Base-by-base conservation (phyloP, 208 protist genomes). In the Wallacemonas sp. region DNA sequence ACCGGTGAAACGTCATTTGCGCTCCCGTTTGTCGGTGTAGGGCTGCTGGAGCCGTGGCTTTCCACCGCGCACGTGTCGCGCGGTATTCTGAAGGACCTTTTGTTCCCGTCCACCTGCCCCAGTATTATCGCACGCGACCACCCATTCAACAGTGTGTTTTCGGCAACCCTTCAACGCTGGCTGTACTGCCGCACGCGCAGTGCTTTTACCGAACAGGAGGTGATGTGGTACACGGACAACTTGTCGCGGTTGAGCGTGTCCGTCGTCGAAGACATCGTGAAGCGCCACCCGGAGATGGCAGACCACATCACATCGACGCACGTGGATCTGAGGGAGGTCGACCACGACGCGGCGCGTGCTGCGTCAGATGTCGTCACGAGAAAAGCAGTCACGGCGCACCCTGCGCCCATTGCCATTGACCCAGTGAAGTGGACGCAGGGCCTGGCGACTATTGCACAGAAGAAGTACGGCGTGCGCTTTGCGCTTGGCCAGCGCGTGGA, bases 21-120 rank as follows among this genome's bases (percentile, higher is more conserved):
- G 0, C 76, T 91, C 9, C 87, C 87, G 2, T 91, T 91, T 59
- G 76, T 89, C 12, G 90, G 90, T 12, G 79, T 92, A 8, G 90
- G 90, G 13, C 52, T 92, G n/a, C 38, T 89, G 2, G 58, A 89
- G 62, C 85, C 90, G 12, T 71, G 72, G 4, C 67, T 95, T n/a
- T 13, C 59, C 32, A 66, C 59, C 12, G 37, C 81, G 15, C 29
- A 58, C 5, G 63, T 90, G 38, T 53, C 64, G 9, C 37, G 57
- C 9, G 78, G 91, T 34, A 53, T 90, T 1, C 29, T 91, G 24
- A 70, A 73, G 21, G 75, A 76, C 2, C 45, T 87, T 30, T 29
- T 92, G 8, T 63, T 77, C 10, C 62, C 81, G 8, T 33, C 55
- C 36, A 17, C 33, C 10, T 90, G 76, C 48, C 85, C 83, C 12